Evolutionary conservation across 352 stramenopile species (phyloP).

Genomic region (Saprolegnia parasitica): DNA sequence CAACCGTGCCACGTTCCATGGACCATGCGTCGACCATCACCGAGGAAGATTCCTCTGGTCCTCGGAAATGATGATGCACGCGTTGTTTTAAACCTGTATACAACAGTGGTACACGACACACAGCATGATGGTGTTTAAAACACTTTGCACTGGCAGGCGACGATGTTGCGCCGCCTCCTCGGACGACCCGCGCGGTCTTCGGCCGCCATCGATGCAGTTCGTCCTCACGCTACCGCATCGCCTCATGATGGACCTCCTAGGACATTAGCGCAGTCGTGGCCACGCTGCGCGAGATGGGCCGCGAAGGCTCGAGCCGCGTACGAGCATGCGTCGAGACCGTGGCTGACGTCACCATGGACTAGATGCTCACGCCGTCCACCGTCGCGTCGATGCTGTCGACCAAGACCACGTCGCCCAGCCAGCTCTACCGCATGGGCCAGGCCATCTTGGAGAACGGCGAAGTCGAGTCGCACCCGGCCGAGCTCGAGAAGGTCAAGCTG

Average conservation of each 20-base stretch:
- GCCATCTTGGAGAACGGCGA: slow-evolving; percentile 78
- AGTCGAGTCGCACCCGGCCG: slow-evolving; percentile 41
- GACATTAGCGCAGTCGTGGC: slow-evolving; percentile 10
- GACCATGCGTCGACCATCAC: too few species aligned
- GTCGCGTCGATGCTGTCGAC: slow-evolving; percentile 1
- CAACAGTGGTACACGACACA: neutral
- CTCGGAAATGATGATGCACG: too few species aligned
- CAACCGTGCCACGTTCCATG: too few species aligned
- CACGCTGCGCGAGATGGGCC: slow-evolving; percentile 21
- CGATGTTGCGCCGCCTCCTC: slow-evolving; percentile 19
- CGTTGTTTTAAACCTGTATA: too few species aligned
- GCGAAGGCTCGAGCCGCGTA: slow-evolving; percentile 3
- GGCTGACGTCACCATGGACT: neutral
- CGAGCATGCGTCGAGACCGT: neutral
- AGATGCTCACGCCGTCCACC: slow-evolving; percentile 17
- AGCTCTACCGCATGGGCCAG: slow-evolving; percentile 70
- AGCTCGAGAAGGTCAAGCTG: slow-evolving; percentile 68
- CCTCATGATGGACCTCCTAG: neutral
- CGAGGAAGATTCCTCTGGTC: too few species aligned
- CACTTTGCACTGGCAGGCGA: neutral
- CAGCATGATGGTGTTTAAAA: neutral
- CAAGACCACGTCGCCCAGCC: slow-evolving; percentile 25
- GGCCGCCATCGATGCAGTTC: slow-evolving; percentile 21
- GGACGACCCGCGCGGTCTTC: slow-evolving; percentile 1
- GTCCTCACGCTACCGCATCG: neutral